Conservation (phyloP, 2,329 filamentous ascomycete genomes). For the Arthrocladium fulminans region DNA sequence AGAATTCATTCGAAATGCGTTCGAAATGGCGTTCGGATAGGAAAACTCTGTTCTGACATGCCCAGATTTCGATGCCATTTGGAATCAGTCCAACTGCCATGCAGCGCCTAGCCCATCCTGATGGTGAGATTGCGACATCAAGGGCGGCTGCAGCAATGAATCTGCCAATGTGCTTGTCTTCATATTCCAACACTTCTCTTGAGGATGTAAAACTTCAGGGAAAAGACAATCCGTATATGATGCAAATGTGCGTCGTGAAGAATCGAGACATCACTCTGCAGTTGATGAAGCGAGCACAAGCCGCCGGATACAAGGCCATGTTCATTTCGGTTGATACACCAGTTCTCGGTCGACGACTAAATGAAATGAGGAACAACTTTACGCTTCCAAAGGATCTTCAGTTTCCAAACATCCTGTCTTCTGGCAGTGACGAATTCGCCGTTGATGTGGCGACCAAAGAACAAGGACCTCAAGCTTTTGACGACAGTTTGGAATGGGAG, state of each 20-base stretch:
- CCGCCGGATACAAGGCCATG: constrained; percentile 45
- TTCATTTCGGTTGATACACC: constrained; percentile 49
- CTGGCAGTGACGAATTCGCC: constrained; percentile 13
- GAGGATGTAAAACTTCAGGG: constrained; percentile 35
- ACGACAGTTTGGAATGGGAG: constrained; percentile 43
- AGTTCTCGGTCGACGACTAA: constrained; percentile 44
- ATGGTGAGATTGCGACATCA: constrained; percentile 44
- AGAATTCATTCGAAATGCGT: no score
- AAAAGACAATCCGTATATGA: constrained; percentile 41
- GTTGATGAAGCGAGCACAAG: constrained; percentile 36
- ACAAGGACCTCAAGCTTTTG: constrained; percentile 19
- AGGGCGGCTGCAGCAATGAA: constrained; percentile 37
- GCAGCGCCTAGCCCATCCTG: constrained; percentile 44
- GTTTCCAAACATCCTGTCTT: constrained; percentile 24
- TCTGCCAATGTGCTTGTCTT: constrained; percentile 42
- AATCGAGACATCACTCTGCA: constrained; percentile 37
- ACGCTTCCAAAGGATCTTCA: constrained; percentile 18
- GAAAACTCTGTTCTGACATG: no score
- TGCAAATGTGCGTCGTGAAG: constrained; percentile 48
- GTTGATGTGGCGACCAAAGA: constrained; percentile 13
- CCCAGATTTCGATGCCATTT: constrained; percentile 39
- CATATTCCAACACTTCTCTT: constrained; percentile 38
- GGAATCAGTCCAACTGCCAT: constrained; percentile 48
- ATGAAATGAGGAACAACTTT: constrained; percentile 48
- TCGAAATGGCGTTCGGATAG: no score